Conservation (phyloP, 345 rosid genomes). For the Erysimum cheiranthoides region DNA sequence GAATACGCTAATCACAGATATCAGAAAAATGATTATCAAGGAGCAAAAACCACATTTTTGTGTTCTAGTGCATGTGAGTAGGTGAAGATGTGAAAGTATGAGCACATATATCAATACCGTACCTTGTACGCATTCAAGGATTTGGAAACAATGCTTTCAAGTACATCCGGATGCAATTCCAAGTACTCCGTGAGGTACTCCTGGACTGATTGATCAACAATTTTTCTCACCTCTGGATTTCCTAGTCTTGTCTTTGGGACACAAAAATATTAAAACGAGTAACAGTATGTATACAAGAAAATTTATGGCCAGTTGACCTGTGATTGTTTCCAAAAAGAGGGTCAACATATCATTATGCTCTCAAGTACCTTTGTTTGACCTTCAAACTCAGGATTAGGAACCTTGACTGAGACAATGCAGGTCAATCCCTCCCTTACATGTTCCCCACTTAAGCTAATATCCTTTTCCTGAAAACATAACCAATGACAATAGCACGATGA, state of each 20-base stretch:
- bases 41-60: slow-evolving; percentile 1
- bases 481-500: slow-evolving; percentile 20
- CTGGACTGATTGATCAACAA: slow-evolving; percentile 93
- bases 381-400: slow-evolving; percentile 96
- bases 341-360: background rate
- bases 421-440: slow-evolving; percentile 98
- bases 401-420: slow-evolving; percentile 88
- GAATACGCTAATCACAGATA: background rate
- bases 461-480: slow-evolving; percentile 72
- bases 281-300: slow-evolving; percentile 11
- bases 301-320: slow-evolving; percentile 20
- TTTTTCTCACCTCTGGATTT: slow-evolving; percentile 94
- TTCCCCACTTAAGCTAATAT: slow-evolving; percentile 88
- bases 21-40: background rate
- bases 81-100: slow-evolving; percentile 15
- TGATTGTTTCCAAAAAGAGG: slow-evolving; percentile 22
- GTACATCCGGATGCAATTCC: slow-evolving; percentile 96
- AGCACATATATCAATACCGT: slow-evolving; percentile 12
- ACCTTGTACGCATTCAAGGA: slow-evolving; percentile 97
- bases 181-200: slow-evolving; percentile 93
- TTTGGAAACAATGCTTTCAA: slow-evolving; percentile 89
- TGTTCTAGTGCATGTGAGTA: background rate
- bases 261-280: slow-evolving; percentile 20
- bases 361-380: slow-evolving; percentile 94
- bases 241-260: slow-evolving; percentile 91